phyloP scores from a whole-genome alignment of 331 rosid genomes.

The Phaseolus coccineus region DNA sequence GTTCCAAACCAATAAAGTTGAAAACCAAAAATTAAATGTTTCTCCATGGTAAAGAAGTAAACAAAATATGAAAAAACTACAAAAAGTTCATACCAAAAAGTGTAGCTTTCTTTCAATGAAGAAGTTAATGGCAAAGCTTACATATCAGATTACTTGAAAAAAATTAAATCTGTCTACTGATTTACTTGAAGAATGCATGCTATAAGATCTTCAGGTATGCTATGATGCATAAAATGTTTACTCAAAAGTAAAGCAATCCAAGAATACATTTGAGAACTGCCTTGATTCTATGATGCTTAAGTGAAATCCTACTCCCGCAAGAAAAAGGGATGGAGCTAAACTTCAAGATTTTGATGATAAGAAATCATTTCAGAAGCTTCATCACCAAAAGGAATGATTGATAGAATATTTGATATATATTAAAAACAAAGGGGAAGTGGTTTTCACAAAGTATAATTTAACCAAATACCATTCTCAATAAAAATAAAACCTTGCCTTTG shows the following conservation, averaged over 20 bases:
- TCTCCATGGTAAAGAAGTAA: neutral
- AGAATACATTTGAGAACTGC: conserved; percentile 22
- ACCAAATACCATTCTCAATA: neutral
- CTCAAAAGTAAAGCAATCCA: neutral
- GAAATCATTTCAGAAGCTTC: conserved; percentile 22
- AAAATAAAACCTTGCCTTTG: conserved; percentile 60
- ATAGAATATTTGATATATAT: conserved; percentile 6
- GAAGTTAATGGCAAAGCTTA: neutral
- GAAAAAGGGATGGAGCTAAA: neutral
- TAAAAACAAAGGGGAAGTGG: conserved; percentile 7
- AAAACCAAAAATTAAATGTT: conserved; percentile 4
- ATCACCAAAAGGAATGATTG: conserved; percentile 4
- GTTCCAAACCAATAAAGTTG: neutral
- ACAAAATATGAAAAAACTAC: neutral
- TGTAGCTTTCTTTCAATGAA: neutral
- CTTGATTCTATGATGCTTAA: neutral
- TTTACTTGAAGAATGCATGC: neutral
- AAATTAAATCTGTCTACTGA: neutral
- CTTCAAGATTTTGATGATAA: neutral
- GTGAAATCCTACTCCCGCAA: neutral
- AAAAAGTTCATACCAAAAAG: neutral
- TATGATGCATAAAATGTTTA: conserved; percentile 6
- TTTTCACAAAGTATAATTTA: conserved; percentile 11
- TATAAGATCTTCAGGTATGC: neutral
- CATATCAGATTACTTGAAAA: neutral